phyloP scores from a whole-genome alignment of 371 early-diverging fungal species.

The Cokeromyces recurvatus region DNA sequence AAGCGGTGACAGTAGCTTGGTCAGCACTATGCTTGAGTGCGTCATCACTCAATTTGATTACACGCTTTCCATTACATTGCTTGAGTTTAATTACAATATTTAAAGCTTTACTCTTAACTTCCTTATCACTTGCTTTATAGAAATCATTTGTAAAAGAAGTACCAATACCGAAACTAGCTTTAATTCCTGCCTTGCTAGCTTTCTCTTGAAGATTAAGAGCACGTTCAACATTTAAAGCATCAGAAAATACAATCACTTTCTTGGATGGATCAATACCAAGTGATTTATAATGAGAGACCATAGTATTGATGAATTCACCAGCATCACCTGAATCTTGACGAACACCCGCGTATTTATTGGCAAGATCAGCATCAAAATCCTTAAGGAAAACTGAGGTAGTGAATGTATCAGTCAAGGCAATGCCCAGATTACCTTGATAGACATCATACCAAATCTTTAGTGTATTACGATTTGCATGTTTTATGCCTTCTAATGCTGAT shows the following conservation, averaged over 20 bases:
- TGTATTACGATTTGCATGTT: constrained; percentile 58
- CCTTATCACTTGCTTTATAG: constrained; percentile 21
- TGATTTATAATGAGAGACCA: constrained; percentile 52
- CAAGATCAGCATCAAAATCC: constrained; percentile 54
- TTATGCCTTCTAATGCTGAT: constrained; percentile 63
- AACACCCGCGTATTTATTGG: constrained; percentile 52
- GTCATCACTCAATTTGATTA: constrained; percentile 75
- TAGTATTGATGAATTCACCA: constrained; percentile 44
- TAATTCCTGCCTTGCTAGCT: constrained; percentile 46
- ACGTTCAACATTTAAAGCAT: constrained; percentile 51
- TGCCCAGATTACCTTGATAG: constrained; percentile 54
- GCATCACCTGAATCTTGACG: constrained; percentile 79
- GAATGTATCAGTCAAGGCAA: constrained; percentile 77
- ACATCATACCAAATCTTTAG: constrained; percentile 58
- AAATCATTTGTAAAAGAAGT: constrained; percentile 77
- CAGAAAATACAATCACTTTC: constrained; percentile 72
- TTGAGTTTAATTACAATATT: constrained; percentile 78
- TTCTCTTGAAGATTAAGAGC: constrained; percentile 50
- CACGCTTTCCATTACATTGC: constrained; percentile 52
- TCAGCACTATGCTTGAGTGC: constrained; percentile 63
- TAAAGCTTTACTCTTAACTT: constrained; percentile 49
- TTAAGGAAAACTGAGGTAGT: constrained; percentile 61
- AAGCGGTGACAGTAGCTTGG: constrained; percentile 39
- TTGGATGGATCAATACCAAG: constrained; percentile 56
- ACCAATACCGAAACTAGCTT: constrained; percentile 72